Conservation (phyloP, 1,139 yeast genomes). For the Nematodospora anomalae region DNA sequence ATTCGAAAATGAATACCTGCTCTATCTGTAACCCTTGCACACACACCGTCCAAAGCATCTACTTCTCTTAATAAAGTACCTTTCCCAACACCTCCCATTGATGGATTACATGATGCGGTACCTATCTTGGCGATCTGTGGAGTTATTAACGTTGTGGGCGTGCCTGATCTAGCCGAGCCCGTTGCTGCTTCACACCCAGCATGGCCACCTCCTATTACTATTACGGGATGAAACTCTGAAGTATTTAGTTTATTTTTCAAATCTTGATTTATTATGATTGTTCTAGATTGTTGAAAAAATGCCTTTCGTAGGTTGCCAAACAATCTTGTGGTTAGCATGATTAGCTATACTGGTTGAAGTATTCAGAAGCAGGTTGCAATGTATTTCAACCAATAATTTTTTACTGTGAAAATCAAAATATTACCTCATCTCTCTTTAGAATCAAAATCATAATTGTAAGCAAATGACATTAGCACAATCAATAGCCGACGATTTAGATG, state of each 20-base stretch:
- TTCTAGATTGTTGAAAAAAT: constrained; percentile 17
- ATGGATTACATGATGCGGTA: constrained; percentile 95
- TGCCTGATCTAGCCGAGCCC: constrained; percentile 85
- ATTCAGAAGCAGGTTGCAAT: not conserved
- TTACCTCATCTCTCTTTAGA: not conserved
- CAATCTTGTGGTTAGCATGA: constrained; percentile 5
- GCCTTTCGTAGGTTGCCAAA: not conserved
- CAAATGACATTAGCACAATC: constrained; percentile 9
- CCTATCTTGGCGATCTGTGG: constrained; percentile 79
- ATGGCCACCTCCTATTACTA: constrained; percentile 97
- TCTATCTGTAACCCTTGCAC: constrained; percentile 77
- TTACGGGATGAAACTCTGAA: constrained; percentile 59
- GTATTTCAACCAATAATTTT: not conserved
- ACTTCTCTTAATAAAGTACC: constrained; percentile 91
- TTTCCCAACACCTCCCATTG: constrained; percentile 98
- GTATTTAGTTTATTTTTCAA: constrained; percentile 29
- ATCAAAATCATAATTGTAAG: constrained; percentile 6
- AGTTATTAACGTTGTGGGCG: constrained; percentile 71
- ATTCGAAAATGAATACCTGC: constrained; percentile 94
- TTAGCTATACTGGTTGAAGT: not conserved
- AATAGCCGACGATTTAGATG: constrained; percentile 61
- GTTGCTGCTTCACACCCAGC: constrained; percentile 99
- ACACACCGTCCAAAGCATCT: constrained; percentile 94
- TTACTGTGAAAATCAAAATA: constrained; percentile 2
- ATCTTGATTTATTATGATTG: constrained; percentile 37